A percentile compares a stretch with the other conserved stretches of the same genome.
Conservation (phyloP, 331 rosid species). For the Malus hybrid region DNA sequence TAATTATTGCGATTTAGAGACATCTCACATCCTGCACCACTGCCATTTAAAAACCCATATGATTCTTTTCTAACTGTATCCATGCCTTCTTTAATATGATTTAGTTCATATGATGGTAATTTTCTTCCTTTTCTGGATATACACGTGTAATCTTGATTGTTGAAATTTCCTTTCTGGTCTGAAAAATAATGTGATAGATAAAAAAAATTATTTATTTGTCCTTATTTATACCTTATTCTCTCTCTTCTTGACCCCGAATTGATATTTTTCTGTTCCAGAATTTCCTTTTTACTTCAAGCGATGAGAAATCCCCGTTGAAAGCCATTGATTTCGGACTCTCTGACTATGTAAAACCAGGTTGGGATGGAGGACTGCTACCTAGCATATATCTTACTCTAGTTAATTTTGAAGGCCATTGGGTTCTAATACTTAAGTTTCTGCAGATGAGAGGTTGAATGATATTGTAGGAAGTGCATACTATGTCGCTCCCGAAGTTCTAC, state of each 20-base stretch:
- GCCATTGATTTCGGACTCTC: conserved; percentile 92
- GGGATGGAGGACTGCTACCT: conserved; percentile 12
- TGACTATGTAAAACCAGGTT: conserved; percentile 92
- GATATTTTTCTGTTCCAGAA: conserved; percentile 49
- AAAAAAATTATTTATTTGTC: not conserved
- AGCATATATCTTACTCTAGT: not conserved
- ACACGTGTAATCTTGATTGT: not conserved
- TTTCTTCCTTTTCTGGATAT: not conserved
- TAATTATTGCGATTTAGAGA: not conserved
- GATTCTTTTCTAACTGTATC: not conserved
- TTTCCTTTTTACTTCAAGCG: conserved; percentile 66
- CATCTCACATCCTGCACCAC: not conserved
- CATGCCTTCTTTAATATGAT: not conserved
- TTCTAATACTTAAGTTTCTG: conserved; percentile 15
- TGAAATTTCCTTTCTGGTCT: not conserved
- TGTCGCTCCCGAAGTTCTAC: no score
- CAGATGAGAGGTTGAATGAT: conserved; percentile 91
- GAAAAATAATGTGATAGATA: not conserved
- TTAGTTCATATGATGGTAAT: no score
- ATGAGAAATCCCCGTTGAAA: conserved; percentile 57
- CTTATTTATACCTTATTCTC: not conserved
- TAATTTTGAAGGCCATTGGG: not conserved
- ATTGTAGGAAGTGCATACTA: conserved; percentile 22
- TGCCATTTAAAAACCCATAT: not conserved
- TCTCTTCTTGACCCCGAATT: conserved; percentile 8